Percentiles rank a stretch among this genome's conserved stretches.
Conservation (phyloP, 768 basidiomycete genomes). For the Porpolomopsis calyptriformis region DNA sequence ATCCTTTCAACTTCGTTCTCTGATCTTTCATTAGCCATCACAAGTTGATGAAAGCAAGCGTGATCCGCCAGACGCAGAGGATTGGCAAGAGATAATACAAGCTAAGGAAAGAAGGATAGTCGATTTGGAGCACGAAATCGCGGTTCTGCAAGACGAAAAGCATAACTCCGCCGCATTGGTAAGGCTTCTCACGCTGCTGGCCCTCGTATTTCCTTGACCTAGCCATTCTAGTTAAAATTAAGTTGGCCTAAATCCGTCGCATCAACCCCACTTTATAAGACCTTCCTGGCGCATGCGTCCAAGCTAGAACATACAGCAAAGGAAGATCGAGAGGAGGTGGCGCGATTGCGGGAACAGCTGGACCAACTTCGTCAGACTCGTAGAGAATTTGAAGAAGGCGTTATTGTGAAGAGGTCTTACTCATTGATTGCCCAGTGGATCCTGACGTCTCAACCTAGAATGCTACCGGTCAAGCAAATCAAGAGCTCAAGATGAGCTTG, state of each 20-base stretch:
- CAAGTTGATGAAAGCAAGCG: constrained; percentile 31
- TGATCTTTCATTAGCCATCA: constrained; percentile 37
- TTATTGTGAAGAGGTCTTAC: constrained; percentile 28
- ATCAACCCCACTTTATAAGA: constrained; percentile 44
- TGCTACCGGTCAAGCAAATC: constrained; percentile 36
- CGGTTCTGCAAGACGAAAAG: constrained; percentile 35
- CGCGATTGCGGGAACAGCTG: constrained; percentile 35
- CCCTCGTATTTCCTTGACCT: neutral
- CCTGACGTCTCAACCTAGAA: constrained; percentile 15
- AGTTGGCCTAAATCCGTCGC: constrained; percentile 35
- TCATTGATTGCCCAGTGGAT: constrained; percentile 10
- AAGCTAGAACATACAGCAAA: constrained; percentile 32
- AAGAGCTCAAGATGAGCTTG: constrained; percentile 53
- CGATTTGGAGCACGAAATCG: constrained; percentile 37
- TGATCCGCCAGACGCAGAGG: constrained; percentile 22
- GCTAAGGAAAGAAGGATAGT: constrained; percentile 35
- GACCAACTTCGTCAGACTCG: constrained; percentile 27
- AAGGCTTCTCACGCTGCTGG: neutral
- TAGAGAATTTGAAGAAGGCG: constrained; percentile 37
- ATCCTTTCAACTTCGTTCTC: constrained; percentile 26
- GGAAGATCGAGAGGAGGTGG: constrained; percentile 30
- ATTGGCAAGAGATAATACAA: constrained; percentile 33
- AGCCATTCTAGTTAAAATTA: constrained; percentile 25
- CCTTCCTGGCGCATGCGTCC: constrained; percentile 44
- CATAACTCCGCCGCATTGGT: neutral